A percentile compares a stretch with the other conserved stretches of the same genome.
phyloP scores from a whole-genome alignment of 139 green algal species.

The Chlorella sorokiniana region DNA sequence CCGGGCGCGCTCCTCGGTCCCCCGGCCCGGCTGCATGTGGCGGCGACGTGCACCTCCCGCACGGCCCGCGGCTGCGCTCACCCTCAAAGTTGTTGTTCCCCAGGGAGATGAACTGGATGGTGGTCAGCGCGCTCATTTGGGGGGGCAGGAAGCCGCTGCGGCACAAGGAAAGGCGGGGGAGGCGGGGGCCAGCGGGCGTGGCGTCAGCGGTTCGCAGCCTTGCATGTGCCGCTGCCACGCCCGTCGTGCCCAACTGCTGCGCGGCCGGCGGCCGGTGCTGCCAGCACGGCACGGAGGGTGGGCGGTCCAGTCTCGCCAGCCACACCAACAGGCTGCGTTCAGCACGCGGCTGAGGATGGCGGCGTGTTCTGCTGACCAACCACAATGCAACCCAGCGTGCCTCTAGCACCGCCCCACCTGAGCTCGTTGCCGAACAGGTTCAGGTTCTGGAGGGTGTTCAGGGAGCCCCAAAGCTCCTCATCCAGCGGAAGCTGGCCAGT shows the following conservation, averaged over 20 bases:
- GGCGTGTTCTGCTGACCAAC: too few species aligned
- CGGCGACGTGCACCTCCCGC: neutral
- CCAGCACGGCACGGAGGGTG: too few species aligned
- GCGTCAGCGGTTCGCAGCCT: neutral
- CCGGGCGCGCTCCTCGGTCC: neutral
- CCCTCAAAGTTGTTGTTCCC: slow-evolving; percentile 33
- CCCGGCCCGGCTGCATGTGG: neutral
- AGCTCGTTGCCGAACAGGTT: slow-evolving; percentile 7
- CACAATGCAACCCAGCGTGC: neutral
- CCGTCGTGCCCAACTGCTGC: neutral
- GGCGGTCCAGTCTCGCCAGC: too few species aligned
- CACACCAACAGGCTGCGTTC: neutral
- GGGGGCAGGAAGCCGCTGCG: slow-evolving; percentile 40
- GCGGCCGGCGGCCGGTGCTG: too few species aligned
- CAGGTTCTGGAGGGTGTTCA: slow-evolving; percentile 35
- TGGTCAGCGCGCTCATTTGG: slow-evolving; percentile 34
- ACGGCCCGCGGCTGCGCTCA: neutral
- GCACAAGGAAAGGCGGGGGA: neutral
- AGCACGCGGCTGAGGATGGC: neutral
- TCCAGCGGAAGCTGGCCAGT: slow-evolving; percentile 47
- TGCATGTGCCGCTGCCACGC: neutral
- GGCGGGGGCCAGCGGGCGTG: neutral
- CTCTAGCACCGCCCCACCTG: neutral
- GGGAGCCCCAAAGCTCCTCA: slow-evolving; percentile 25
- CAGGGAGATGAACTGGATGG: slow-evolving; percentile 39